Evolutionary conservation across 768 basidiomycete genomes (phyloP).

Genomic region (Termitomyces sp.): DNA sequence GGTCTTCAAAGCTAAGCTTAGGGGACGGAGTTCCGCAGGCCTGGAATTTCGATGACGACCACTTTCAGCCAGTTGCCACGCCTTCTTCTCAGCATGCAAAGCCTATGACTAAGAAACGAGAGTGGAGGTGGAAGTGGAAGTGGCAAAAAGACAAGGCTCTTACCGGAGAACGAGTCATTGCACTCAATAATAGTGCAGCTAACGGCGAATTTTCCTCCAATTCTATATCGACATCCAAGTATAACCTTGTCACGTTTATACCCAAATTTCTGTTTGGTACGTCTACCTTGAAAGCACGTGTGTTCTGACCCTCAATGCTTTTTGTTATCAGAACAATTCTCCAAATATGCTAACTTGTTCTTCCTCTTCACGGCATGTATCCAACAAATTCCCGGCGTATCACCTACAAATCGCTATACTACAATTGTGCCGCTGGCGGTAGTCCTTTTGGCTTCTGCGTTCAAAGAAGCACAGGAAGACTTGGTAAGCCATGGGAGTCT

Average conservation of each 20-base stretch:
- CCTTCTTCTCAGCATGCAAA: slow-evolving; percentile 39
- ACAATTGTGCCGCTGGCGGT: slow-evolving; percentile 88
- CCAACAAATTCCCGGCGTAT: slow-evolving; percentile 97
- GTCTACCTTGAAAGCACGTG: slow-evolving; percentile 17
- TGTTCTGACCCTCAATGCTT: neutral
- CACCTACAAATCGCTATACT: slow-evolving; percentile 92
- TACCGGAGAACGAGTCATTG: slow-evolving; percentile 72
- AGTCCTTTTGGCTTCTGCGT: slow-evolving; percentile 88
- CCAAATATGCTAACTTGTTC: slow-evolving; percentile 97
- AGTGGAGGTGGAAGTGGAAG: slow-evolving; percentile 79
- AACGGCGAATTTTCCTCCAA: slow-evolving; percentile 73
- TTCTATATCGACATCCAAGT: slow-evolving; percentile 92
- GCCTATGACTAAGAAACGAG: slow-evolving; percentile 29
- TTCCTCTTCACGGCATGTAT: slow-evolving; percentile 97
- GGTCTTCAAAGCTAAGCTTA: slow-evolving; percentile 39
- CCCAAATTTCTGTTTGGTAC: slow-evolving; percentile 91
- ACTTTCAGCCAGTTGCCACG: slow-evolving; percentile 32
- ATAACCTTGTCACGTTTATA: slow-evolving; percentile 80
- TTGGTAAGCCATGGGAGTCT: slow-evolving; percentile 45
- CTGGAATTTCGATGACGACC: slow-evolving; percentile 74
- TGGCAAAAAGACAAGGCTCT: slow-evolving; percentile 69
- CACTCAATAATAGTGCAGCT: slow-evolving; percentile 69
- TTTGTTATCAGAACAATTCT: slow-evolving; percentile 78
- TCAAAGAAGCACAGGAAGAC: slow-evolving; percentile 96
- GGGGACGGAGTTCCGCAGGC: slow-evolving; percentile 51